Base-by-base conservation (phyloP, 129 eudicot genomes). In the Rutidosis leptorrhynchoides region DNA sequence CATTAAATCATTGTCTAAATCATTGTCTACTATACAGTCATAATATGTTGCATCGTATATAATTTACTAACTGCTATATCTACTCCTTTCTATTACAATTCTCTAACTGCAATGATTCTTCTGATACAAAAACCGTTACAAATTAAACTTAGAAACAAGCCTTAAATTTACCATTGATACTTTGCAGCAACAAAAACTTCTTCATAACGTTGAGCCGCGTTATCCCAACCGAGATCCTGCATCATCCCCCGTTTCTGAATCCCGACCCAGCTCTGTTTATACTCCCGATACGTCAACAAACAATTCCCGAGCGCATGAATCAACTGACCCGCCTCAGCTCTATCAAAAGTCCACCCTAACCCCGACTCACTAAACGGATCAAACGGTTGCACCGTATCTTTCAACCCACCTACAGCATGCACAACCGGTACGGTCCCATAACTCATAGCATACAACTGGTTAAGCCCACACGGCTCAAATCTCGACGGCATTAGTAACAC, bases 381-480 rank as follows among this genome's bases (percentile, higher is more conserved):
- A 64, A 92, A 92, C 3, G 88, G 85, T 76, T 88, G 81, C 52
- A 92, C 96, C 0, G 96, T 92, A 74, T 92, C 98, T 65, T 91
- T 84, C 60, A 92, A 72, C 24, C 98, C 98, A 21, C 96, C 98
- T 28, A 92, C 98, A 1, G 95, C 95, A 72, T 92, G 98, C 42
- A 92, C 98, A 35, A 92, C 96, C 0, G 98, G 98, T 61, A 92
- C 5, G 17, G 98, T 92, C 56, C 96, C 96, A 20, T 88, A 92
- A 11, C 46, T 46, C 98, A 92, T 92, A 1, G 98, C 98, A 67
- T 92, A 92, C 0, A 92, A 83, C 74, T 92, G 98, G 68, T 92
- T 92, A 64, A 92, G 85, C 54, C 98, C 98, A 78, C 98, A 92
- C 0, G 98, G 98, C 77, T 92, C 98, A 26, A 92, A 92, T 51